Base-by-base conservation (phyloP, 78 protist species). In the Polysphondylium violaceum region DNA sequence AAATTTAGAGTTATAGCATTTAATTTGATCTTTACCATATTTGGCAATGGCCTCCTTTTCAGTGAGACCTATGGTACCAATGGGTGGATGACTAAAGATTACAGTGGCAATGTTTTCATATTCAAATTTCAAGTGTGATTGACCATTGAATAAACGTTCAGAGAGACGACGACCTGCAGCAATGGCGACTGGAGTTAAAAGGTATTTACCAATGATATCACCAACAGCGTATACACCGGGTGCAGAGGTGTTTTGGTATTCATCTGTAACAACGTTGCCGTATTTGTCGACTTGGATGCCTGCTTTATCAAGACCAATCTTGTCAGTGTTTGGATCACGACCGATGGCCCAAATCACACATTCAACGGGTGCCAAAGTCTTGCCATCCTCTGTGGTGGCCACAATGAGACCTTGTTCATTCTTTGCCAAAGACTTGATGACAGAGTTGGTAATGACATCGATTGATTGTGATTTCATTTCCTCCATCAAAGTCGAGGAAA, bases 81-180 rank as follows among this genome's bases (percentile, higher is more conserved):
- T 94, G 5, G 98, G 97, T 59, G 98, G 98, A 93, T 96, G 97
- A 21, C 88, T 64, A 93, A 97, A 97, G 29, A 97, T 79, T 16
- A 95, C 98, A 8, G 97, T 76, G 7, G 98, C 76, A 64, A 97
- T 67, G 74, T 59, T 53, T 29, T 73, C 87, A 89, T 95, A 96
- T 69, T 94, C 94, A 19, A 95, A 83, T 40, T 91, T 65, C 33
- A 65, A 56, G 21, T 47, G 64, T 2, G 60, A 12, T 14, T 89
- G 35, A 47, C 92, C 93, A 85, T 76, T 86, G 35, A 93, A 97
- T 12, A 96, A 63, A 19, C 98, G 95, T 51, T 88, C 96, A 17
- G 96, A 89, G 2, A 96, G 92, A 25, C 93, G 74, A 58, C 98
- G 79, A 41, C 98, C 98, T 12, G 97, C 97, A 31, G 97, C 96